These are phyloP conservation scores for Friedmanniomyces simplex DNA, from an alignment of 495 filamentous ascomycete species.

Conservation along the genomic window DNA sequence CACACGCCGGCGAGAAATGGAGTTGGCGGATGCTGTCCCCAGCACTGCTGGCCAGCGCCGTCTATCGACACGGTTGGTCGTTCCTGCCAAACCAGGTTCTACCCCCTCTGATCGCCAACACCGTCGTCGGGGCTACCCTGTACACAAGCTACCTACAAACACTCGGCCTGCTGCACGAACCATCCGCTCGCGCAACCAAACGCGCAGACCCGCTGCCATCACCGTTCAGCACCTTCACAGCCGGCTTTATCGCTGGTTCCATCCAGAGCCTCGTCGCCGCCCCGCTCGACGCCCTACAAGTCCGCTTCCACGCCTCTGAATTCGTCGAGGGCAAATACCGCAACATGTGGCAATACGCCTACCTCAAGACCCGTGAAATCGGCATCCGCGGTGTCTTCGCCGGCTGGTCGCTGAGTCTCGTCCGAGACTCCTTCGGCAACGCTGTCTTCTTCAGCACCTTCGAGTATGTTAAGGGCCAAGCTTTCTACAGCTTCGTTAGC, in stretches of 20 bases:
- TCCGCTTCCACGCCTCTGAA: slow-evolving; percentile 62
- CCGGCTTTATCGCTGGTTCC: slow-evolving; percentile 66
- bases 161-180: slow-evolving; percentile 60
- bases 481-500: slow-evolving; percentile 69
- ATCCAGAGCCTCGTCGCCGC: slow-evolving; percentile 74
- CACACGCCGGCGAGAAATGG: slow-evolving; percentile 47
- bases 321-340: slow-evolving; percentile 57
- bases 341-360: slow-evolving; percentile 74
- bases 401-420: slow-evolving; percentile 64
- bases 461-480: slow-evolving; percentile 77
- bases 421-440: slow-evolving; percentile 73
- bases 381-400: slow-evolving; percentile 72
- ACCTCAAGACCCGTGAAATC: slow-evolving; percentile 64
- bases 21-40: slow-evolving; percentile 68
- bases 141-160: slow-evolving; percentile 83
- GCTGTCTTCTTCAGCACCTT: slow-evolving; percentile 79
- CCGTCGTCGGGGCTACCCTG: slow-evolving; percentile 67
- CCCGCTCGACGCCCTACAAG: slow-evolving; percentile 79
- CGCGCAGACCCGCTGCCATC: slow-evolving; percentile 67
- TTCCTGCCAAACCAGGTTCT: slow-evolving; percentile 83
- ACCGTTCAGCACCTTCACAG: slow-evolving; percentile 54
- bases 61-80: slow-evolving; percentile 70
- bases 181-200: slow-evolving; percentile 55
- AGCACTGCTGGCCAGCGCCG: slow-evolving; percentile 65
- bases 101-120: slow-evolving; percentile 77